These are phyloP conservation scores for Ochetophila trinervis DNA, from an alignment of 306 rosid species.

Conservation along the genomic window DNA sequence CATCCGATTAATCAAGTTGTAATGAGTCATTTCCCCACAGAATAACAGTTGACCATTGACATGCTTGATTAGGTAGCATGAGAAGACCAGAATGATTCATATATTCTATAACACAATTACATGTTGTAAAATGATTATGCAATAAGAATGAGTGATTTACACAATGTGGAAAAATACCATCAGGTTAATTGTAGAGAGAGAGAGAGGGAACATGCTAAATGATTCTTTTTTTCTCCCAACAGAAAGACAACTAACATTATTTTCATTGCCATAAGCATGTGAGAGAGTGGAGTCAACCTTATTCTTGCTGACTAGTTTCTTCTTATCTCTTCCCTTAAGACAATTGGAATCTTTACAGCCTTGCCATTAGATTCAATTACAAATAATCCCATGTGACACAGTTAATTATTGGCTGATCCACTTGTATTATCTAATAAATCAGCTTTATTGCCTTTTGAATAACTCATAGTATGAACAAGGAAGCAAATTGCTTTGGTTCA, in stretches of 20 bases:
- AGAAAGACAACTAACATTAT: constrained; percentile 16
- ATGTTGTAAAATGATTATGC: too few species aligned
- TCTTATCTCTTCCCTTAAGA: constrained; percentile 4
- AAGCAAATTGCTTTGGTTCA: background rate
- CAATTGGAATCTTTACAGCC: constrained; percentile 29
- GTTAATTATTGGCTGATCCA: background rate
- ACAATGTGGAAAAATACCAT: constrained; percentile 7
- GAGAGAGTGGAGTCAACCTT: constrained; percentile 4
- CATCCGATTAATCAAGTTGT: background rate
- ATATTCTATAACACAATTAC: too few species aligned
- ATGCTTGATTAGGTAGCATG: too few species aligned
- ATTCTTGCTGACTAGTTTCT: background rate
- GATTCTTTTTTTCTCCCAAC: constrained; percentile 15
- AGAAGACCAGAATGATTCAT: too few species aligned
- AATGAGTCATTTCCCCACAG: too few species aligned
- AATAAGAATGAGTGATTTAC: too few species aligned
- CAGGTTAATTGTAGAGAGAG: background rate
- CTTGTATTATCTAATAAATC: background rate
- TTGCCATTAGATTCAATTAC: background rate
- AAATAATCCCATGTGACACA: constrained; percentile 11
- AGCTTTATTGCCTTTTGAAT: background rate
- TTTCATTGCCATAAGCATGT: constrained; percentile 17
- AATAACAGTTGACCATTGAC: too few species aligned
- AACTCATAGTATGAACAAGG: background rate
- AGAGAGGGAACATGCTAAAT: constrained; percentile 8